These are phyloP conservation scores for Haberlea rhodopensis DNA, from an alignment of 257 asterid species.

Conservation along the genomic window DNA sequence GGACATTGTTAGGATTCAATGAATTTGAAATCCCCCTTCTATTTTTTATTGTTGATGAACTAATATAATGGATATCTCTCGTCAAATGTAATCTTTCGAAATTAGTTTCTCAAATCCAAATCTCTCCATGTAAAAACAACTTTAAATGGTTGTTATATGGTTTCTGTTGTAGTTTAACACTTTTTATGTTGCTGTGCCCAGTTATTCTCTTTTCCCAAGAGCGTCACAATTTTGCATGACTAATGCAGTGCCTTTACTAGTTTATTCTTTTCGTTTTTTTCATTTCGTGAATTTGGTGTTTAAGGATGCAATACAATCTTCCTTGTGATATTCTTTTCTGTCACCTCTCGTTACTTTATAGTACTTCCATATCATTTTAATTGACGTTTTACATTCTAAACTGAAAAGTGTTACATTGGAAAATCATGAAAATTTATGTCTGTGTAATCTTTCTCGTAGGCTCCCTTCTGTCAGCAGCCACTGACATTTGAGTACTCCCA, in stretches of 20 bases:
- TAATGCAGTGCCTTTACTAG: not conserved
- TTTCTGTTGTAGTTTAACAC: not conserved
- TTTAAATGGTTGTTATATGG: not conserved
- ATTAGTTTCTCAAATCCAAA: not conserved
- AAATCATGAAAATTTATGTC: no score
- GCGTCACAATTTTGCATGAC: not conserved
- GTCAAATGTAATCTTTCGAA: no score
- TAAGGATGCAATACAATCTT: no score
- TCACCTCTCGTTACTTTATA: no score
- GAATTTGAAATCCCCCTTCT: not conserved
- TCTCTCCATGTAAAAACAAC: not conserved
- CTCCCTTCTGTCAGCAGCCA: constrained; percentile 88
- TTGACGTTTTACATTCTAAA: not conserved
- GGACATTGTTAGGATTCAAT: not conserved
- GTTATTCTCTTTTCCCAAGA: not conserved
- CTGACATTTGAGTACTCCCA: constrained; percentile 81
- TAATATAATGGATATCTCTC: not conserved
- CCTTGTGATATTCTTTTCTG: no score
- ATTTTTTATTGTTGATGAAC: no score
- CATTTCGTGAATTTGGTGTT: no score
- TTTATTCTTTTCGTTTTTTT: no score
- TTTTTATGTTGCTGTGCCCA: no score
- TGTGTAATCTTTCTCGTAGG: constrained; percentile 40
- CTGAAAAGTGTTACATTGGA: no score
- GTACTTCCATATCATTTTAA: not conserved